Base-by-base conservation (phyloP, 2,329 filamentous ascomycete species). In the Beauveria brongniartii region DNA sequence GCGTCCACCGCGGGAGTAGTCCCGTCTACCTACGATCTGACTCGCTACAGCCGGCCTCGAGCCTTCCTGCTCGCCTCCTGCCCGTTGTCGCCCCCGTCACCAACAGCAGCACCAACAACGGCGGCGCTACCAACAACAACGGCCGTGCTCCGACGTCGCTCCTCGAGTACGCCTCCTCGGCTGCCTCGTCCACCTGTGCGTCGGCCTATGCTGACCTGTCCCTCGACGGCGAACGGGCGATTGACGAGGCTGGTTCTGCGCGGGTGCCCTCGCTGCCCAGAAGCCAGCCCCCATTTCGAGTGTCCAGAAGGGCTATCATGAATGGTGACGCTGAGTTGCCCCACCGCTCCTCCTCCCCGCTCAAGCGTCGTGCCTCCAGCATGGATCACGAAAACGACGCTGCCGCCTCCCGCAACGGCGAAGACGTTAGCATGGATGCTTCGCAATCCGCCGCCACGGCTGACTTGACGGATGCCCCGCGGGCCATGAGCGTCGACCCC, bases 331-430 rank as follows among this genome's bases (percentile, higher is more conserved):
- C 79, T 65, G 82, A 60, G 64, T 69, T 78, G 26, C 78, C 81
- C 62, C 80, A 86, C 50, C 80, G 85, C 66, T 85, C 85, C 22
- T 86, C 84, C 30, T 88, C 85, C 22, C 85, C 85, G 8, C 72
- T 87, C 61, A 88, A 88, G 73, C 79, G 85, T 68, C 79, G 81
- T 64, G 84, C 84, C 41, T 85, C 82, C 62, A 85, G 81, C 69
- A 84, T 85, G 82, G 81, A 84, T 58, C 77, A 77, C 55, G 80
- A 82, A 54, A 68, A 70, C 26, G 71, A 77, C 43, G 67, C 71
- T 59, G 67, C 71, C 59, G 71, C 74, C 63, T 71, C 72, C 59
- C 70, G 70, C 60, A 77, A 75, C 64, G 78, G 70, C 59, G 77
- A 75, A 64, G 78, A 81, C 64, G 74, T 80, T 54, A 78, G 80